Percentiles rank a stretch among this genome's conserved stretches.
Evolutionary conservation across 1,284 basidiomycete species (phyloP).

Genomic region (Coriolopsis trogii): DNA sequence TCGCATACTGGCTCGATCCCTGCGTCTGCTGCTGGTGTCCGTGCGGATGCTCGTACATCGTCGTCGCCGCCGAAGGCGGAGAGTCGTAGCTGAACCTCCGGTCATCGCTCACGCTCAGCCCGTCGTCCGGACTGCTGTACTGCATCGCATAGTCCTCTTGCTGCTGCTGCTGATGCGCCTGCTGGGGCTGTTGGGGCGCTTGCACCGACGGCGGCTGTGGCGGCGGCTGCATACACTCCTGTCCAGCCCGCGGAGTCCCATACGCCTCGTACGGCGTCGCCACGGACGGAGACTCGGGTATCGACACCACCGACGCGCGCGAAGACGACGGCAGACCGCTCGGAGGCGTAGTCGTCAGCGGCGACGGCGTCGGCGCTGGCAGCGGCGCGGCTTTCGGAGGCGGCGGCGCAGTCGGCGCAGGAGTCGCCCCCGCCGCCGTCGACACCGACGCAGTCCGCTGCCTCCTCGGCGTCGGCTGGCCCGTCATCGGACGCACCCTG

Average conservation of each 20-base stretch:
- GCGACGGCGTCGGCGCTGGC: constrained; percentile 13
- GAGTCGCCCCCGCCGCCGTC: constrained; percentile 10
- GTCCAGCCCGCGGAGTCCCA: constrained; percentile 7
- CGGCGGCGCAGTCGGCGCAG: constrained; percentile 8
- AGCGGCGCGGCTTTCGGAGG: neutral
- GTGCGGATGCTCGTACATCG: constrained; percentile 23
- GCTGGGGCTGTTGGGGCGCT: neutral
- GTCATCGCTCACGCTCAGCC: constrained; percentile 18
- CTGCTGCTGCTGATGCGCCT: constrained; percentile 7
- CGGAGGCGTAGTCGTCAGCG: constrained; percentile 9
- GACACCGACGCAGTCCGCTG: constrained; percentile 29
- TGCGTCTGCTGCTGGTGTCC: constrained; percentile 4
- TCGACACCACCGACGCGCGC: constrained; percentile 9
- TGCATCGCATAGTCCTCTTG: constrained; percentile 29
- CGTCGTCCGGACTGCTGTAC: constrained; percentile 23
- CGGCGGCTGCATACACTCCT: constrained; percentile 8
- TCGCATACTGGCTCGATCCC: constrained; percentile 12
- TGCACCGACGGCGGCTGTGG: neutral
- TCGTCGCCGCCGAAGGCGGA: constrained; percentile 13
- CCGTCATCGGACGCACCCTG: constrained; percentile 28
- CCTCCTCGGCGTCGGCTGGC: constrained; percentile 20
- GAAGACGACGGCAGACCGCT: neutral
- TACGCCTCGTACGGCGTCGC: constrained; percentile 18
- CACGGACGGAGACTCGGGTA: constrained; percentile 15
- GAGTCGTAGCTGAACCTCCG: constrained; percentile 28